phyloP scores from a whole-genome alignment of 345 rosid species.

The Aquilaria yunnanensis region DNA sequence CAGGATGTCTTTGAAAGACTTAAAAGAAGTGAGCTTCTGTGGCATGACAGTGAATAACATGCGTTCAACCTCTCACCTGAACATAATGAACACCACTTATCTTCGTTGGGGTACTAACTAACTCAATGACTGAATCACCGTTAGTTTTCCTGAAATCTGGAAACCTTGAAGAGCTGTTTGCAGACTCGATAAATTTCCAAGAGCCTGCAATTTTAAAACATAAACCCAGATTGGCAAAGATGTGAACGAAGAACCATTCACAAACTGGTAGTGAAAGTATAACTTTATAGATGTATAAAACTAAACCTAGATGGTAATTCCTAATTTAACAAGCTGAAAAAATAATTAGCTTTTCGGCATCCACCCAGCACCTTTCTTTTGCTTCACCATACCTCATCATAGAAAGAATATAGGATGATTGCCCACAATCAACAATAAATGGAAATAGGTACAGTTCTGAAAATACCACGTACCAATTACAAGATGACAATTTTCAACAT shows the following conservation, averaged over 20 bases:
- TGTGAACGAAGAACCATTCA: no score
- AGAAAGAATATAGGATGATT: no score
- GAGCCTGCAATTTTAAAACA: constrained; percentile 47
- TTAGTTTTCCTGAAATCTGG: constrained; percentile 67
- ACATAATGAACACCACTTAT: constrained; percentile 92
- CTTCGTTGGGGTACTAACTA: constrained; percentile 84
- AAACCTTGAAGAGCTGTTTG: constrained; percentile 79
- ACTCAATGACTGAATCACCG: constrained; percentile 79
- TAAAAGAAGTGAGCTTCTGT: neutral
- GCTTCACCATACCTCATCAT: no score
- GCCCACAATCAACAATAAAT: neutral
- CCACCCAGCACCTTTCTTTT: no score
- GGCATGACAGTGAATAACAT: neutral
- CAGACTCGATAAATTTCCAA: constrained; percentile 78
- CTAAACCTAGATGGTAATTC: no score
- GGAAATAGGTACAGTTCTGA: neutral
- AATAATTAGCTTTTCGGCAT: no score
- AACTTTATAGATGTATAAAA: no score
- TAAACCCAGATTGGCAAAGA: neutral
- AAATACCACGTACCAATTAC: no score
- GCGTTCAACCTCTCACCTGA: constrained; percentile 45
- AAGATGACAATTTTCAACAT: no score
- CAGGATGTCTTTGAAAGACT: no score
- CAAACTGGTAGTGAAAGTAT: no score
- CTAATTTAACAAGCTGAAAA: no score